Evolutionary conservation across 495 filamentous ascomycete species (phyloP), one percentile per base, ranked within the genome.

Genomic region (Penicillium maclennaniae): DNA sequence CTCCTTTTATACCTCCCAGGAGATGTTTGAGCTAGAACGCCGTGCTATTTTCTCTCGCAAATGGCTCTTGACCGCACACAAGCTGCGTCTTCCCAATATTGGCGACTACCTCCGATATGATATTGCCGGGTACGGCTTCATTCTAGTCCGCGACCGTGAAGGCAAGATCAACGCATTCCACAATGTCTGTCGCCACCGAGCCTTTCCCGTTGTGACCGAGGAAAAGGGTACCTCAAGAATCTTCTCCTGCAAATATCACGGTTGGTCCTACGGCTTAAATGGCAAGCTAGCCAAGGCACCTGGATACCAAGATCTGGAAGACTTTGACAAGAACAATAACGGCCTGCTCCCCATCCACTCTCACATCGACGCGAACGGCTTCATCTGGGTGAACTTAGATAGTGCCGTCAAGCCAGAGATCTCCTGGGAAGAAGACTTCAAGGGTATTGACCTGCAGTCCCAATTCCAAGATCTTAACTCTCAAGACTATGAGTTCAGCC

Each of bases 261-360:
- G 81, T 46, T 85, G 82, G 81, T 77, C 74, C 6, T 84, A 84
- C 38, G 76, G 77, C 2, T 67, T 79, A 28, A 79, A 73, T 45
- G 80, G 82, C n/a, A 79, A 81, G 42, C 68, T 84, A 19, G 76
- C 79, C 51, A 83, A 84, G 55, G 80, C 82, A 0, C 80, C 82
- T 0, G 69, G 74, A 3, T 85, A 79, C 53, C 72, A 83, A 21
- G 71, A 73, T 7, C 56, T 83, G 8, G 63, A 72, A 6, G 80
- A 70, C 16, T 84, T 85, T 52, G 79, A 83, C 46, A 83, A 81
- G 64, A 65, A 49, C 55, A 55, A 73, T 55, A 81, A 83, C 23
- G 67, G 74, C 5, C 69, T 79, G 10, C 55, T 76, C 12, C 69
- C 69, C 0, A 71, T 79, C 40, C 72, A 77, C 42, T 68, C 75